Conservation (phyloP, 495 filamentous ascomycete species). For the Aspergillus affinis region DNA sequence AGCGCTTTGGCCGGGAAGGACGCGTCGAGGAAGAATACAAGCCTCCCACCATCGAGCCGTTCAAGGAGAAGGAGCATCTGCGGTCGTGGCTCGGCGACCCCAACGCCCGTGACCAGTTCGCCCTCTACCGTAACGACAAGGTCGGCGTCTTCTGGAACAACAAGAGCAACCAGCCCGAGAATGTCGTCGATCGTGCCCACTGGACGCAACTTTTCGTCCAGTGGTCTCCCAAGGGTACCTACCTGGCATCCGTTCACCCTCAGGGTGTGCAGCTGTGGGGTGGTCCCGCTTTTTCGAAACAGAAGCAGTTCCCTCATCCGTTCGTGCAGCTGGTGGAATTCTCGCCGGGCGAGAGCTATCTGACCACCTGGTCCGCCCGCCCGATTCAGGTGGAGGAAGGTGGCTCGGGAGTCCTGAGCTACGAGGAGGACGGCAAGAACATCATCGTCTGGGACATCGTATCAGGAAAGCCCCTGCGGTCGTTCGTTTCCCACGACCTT, state of each 20-base stretch:
- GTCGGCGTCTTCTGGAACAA: constrained; percentile 98
- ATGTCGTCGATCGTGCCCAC: constrained; percentile 81
- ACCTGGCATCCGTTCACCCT: constrained; percentile 87
- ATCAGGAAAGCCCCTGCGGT: constrained; percentile 84
- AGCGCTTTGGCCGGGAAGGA: constrained; percentile 92
- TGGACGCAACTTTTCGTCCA: constrained; percentile 98
- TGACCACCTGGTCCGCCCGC: constrained; percentile 94
- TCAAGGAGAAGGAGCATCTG: constrained; percentile 89
- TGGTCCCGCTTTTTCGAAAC: constrained; percentile 80
- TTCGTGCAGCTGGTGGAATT: constrained; percentile 95
- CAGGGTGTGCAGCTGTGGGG: constrained; percentile 98
- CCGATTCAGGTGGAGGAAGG: constrained; percentile 90
- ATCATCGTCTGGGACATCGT: constrained; percentile 98
- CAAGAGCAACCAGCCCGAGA: constrained; percentile 86
- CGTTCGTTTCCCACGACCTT: constrained; percentile 82
- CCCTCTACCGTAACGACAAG: constrained; percentile 83
- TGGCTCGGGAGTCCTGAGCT: constrained; percentile 66
- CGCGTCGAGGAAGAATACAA: constrained; percentile 87
- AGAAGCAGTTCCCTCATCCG: constrained; percentile 90
- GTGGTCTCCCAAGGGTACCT: constrained; percentile 96
- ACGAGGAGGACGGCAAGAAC: constrained; percentile 97
- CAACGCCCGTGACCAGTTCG: constrained; percentile 88
- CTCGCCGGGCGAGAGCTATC: constrained; percentile 87
- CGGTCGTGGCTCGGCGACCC: constrained; percentile 87
- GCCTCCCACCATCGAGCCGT: constrained; percentile 72